Evolutionary conservation across 495 filamentous ascomycete genomes (phyloP).

Genomic region (Glarea lozoyensis): DNA sequence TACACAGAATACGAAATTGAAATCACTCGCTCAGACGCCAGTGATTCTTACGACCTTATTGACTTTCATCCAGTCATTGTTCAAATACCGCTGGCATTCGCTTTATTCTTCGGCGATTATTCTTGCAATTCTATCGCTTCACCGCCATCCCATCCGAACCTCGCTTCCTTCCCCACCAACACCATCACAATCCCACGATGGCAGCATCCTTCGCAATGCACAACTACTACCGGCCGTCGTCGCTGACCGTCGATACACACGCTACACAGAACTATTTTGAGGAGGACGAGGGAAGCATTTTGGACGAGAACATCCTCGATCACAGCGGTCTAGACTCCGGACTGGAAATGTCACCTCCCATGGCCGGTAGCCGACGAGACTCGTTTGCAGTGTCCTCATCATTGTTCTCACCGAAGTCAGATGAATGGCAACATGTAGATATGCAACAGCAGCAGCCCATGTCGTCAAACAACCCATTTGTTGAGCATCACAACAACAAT

Average conservation of each 20-base stretch:
- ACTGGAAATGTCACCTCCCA: constrained; percentile 59
- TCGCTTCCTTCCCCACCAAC: neutral
- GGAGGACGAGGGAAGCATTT: constrained; percentile 71
- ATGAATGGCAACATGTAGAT: constrained; percentile 64
- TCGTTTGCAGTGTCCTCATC: constrained; percentile 59
- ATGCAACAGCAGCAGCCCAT: constrained; percentile 17
- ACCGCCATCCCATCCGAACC: constrained; percentile 15
- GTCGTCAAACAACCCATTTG: constrained; percentile 50
- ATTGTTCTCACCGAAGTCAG: constrained; percentile 65
- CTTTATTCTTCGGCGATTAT: constrained; percentile 10
- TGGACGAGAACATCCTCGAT: constrained; percentile 82
- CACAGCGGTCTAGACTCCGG: constrained; percentile 48
- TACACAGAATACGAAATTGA: constrained; percentile 9
- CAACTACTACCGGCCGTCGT: constrained; percentile 55
- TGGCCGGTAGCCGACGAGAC: constrained; percentile 56
- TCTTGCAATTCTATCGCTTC: constrained; percentile 13
- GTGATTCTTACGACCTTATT: neutral
- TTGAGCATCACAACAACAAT: constrained; percentile 42
- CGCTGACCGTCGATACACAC: constrained; percentile 53
- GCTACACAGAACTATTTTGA: constrained; percentile 57
- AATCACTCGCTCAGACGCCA: constrained; percentile 1
- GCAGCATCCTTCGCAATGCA: constrained; percentile 45
- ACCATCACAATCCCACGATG: constrained; percentile 21
- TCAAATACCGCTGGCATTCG: constrained; percentile 1
- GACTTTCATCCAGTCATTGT: neutral